Evolutionary conservation across 257 asterid species (phyloP), one percentile per base, ranked within the genome.

Genomic region (Marsdenia floribunda): DNA sequence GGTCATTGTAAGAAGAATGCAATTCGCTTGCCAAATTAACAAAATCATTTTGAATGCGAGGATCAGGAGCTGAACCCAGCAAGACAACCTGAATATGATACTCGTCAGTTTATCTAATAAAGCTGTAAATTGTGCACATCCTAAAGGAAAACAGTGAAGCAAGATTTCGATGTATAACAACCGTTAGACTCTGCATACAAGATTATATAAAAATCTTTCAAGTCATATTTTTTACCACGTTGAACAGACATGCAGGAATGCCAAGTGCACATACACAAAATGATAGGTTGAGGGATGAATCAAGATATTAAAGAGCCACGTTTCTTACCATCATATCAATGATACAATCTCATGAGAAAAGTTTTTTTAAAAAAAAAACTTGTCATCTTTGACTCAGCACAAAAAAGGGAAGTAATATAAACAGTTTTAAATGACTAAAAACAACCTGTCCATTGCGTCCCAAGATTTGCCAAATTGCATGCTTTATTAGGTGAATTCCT

Each of bases 1-100:
- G 86, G 74, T 89, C 94, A 82, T 77, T 77, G 82, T 88, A 81
- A 46, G 88, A 83, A 73, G 94, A 88, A 82, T 86, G 98, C 86
- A 95, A 85, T 44, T 95, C 89, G 82, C 91, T 92, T 73, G 96
- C 91, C 92, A 95, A 80, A 81, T 91, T 86, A 55, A 90, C 91
- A 83, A 95, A 95, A 22, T 95, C 98, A 61, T 85, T 86, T 86
- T 95, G 99, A 76, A 92, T 86, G 74, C 95, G 89, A 74, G 92
- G 96, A 83, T 95, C 99, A 50, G 99, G 99, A 77, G 99, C 98
- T 40, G 99, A 89, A 78, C 99, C 99, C 81, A 95, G 82, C 83
- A 95, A 86, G 65, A 95, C 93, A 77, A 95, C 94, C 99, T 95
- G 86, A 71, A 82, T 64, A 64, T 84, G 73, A 54, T 49, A 57